phyloP scores from a whole-genome alignment of 1,284 basidiomycete species.

The Coriolopsis trogii region DNA sequence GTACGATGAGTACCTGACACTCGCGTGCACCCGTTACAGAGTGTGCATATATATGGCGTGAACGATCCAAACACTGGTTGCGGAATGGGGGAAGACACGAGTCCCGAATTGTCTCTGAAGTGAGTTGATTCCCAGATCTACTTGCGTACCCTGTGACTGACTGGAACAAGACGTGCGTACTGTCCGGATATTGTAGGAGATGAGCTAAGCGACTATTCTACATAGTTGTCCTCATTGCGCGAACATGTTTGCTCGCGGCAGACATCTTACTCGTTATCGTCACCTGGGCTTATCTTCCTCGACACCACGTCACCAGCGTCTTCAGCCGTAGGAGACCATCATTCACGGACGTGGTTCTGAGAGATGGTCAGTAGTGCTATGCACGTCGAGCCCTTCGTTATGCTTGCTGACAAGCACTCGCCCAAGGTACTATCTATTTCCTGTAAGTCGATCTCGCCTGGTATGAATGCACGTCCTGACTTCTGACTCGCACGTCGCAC shows the following conservation, averaged over 20 bases:
- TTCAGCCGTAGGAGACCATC: background rate
- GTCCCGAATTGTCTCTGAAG: background rate
- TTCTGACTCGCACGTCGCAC: background rate
- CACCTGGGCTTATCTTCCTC: background rate
- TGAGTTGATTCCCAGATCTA: too few relatives aligned
- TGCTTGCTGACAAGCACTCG: background rate
- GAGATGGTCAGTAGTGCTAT: background rate
- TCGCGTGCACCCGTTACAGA: background rate
- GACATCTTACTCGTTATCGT: background rate
- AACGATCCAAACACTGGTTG: background rate
- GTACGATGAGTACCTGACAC: too few relatives aligned
- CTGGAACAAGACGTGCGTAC: too few relatives aligned
- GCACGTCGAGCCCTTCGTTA: background rate
- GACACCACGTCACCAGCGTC: background rate
- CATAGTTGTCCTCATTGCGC: constrained; percentile 1
- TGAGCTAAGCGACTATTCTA: too few relatives aligned
- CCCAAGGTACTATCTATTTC: constrained; percentile 1
- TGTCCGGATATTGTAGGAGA: too few relatives aligned
- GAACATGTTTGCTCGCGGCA: background rate
- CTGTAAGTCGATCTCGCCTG: background rate
- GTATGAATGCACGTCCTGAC: background rate
- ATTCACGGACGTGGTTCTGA: background rate
- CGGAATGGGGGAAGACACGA: background rate
- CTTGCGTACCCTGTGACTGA: too few relatives aligned
- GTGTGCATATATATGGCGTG: background rate